Evolutionary conservation across 441 rosid species (phyloP), one percentile per base, ranked within the genome.

Genomic region (Mallotus japonicus): DNA sequence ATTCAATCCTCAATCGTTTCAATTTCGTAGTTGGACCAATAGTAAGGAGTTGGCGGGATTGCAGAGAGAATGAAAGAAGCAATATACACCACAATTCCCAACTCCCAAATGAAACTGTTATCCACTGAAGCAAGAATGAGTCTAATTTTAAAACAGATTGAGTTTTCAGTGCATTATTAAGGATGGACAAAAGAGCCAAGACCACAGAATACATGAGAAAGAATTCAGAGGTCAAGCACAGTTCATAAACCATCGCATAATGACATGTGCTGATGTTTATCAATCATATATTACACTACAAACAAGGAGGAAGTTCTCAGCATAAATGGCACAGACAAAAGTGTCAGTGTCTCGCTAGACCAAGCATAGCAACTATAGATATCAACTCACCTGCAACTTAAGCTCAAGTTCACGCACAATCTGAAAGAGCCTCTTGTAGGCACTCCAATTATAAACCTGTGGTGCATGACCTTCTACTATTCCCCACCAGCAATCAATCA

Each of bases 401-500:
- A 93, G 92, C 78, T 89, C 83, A 78, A 88, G 90, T 74, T 90
- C 92, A 63, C 83, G 84, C 77, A 90, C 88, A 81, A 92, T 89
- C 80, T 89, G 94, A 79, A 92, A 90, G 69, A 92, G 95, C 79
- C 81, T 88, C 82, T 76, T 84, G 83, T 95, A 95, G 69, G 97
- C 99, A 77, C 76, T 91, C 99, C 99, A 93, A 71, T 87, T 87
- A 86, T 93, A 95, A 57, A 87, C 97, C 78, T 78, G 97, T 3
- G 99, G 98, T 71, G 87, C 84, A 82, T 89, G 88, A 70, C 89
- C 91, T 84, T 95, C 99, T 51, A 90, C 99, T 80, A 95, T 90
- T 75, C 99, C 98, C 99, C 99, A 95, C 99, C 99, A 95, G 80
- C 99, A 95, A 83, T 95, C 96, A 77, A 89, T 88, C 87, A 88